phyloP scores from a whole-genome alignment of 768 basidiomycete species.

The Mycena amicta region DNA sequence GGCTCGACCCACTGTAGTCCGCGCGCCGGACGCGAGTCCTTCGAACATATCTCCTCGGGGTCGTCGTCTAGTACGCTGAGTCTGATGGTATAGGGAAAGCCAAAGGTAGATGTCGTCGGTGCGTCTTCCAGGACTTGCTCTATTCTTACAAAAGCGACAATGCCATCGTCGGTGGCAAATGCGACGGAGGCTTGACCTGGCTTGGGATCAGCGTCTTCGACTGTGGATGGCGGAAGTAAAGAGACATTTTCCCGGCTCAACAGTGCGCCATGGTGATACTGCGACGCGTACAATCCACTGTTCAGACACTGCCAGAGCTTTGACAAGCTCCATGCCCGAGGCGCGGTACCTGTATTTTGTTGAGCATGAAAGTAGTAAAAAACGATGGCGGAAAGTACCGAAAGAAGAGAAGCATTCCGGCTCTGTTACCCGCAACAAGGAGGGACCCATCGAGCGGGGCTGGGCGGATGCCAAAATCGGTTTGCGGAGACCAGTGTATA shows the following conservation, averaged over 20 bases:
- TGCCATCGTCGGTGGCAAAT: conserved; percentile 60
- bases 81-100: conserved; percentile 37
- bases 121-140: conserved; percentile 44
- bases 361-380: neutral
- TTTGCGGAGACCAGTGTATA: conserved; percentile 69
- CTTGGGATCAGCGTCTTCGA: conserved; percentile 3
- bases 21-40: conserved; percentile 50
- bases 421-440: conserved; percentile 69
- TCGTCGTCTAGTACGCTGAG: conserved; percentile 31
- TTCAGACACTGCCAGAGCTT: conserved; percentile 47
- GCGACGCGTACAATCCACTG: conserved; percentile 67
- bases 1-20: conserved; percentile 59
- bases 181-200: conserved; percentile 62
- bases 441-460: conserved; percentile 56
- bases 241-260: conserved; percentile 43
- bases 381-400: conserved; percentile 39
- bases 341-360: conserved; percentile 29
- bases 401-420: conserved; percentile 62
- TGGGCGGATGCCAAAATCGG: conserved; percentile 56
- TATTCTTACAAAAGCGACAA: conserved; percentile 56
- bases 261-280: conserved; percentile 57
- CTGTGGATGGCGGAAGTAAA: conserved; percentile 1
- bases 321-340: conserved; percentile 34
- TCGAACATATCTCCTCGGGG: conserved; percentile 28
- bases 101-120: conserved; percentile 30